Base-by-base conservation (phyloP, 192 early-diverging fungal genomes). In the Irineochytrium annulatum region DNA sequence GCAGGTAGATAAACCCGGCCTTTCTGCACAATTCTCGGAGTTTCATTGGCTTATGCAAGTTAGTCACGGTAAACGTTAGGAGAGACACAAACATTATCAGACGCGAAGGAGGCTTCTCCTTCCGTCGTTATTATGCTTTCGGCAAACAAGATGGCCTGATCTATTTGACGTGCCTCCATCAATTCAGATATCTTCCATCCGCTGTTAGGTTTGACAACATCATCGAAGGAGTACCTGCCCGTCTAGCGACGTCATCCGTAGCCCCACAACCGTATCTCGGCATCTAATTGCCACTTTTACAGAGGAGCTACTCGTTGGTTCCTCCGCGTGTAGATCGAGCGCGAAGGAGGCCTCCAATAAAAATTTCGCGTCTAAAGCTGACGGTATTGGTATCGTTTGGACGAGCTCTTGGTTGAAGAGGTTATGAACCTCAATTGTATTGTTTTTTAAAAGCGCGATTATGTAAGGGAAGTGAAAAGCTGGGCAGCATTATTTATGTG, bases 391-490 rank as follows among this genome's bases (percentile, higher is more conserved):
- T 20, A 82, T 44, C n/a, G 69, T 75, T 52, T 89, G 84, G 4
- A 91, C 64, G 4, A 72, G 68, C 28, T 77, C 62, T 55, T 89
- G 89, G 37, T 83, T 81, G 49, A 83, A 34, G 11, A 89, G 62
- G 60, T 89, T 87, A 69, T 93, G 91, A 17, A 93, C 65, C 66
- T 91, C 83, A n/a, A 93, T 69, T 0, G 73, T 71, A 19, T 85
- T 77, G 59, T 83, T 88, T 17, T 72, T 59, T 20, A 93, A 69
- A 1, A 93, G 69, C 0, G 89, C 83, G 0, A 84, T 72, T 1
- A 86, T 80, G 41, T 90, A 91, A 0, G 91, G 91, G 57, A 77
- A 89, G 49, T 93, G 88, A 19, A 90, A 87, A 19, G 79, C 83
- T 65, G 72, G 33, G 20, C 24, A 71, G 41, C 29, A 27, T 3